A percentile compares a stretch with the other conserved stretches of the same genome.
phyloP scores from a whole-genome alignment of 2,329 filamentous ascomycete species.

The Dactylonectria macrodidyma region DNA sequence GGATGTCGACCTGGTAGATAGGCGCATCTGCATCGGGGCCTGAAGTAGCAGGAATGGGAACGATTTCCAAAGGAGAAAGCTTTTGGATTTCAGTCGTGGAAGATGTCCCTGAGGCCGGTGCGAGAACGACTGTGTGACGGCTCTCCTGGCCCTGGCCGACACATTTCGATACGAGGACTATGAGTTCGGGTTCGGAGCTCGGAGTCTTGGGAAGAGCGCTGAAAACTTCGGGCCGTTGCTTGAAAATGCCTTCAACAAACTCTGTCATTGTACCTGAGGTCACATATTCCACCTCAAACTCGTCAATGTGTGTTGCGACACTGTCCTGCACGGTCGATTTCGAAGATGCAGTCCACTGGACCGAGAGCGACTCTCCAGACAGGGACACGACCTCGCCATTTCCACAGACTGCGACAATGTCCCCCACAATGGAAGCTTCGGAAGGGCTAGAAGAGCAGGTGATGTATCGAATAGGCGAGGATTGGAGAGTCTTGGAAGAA shows the following conservation, averaged over 20 bases:
- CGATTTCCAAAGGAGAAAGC: slow-evolving; percentile 58
- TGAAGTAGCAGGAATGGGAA: slow-evolving; percentile 52
- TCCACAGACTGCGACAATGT: slow-evolving; percentile 70
- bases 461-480: slow-evolving; percentile 54
- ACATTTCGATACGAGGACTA: slow-evolving; percentile 66
- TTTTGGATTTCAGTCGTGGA: slow-evolving; percentile 51
- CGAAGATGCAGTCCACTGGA: slow-evolving; percentile 55
- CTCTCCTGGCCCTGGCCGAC: slow-evolving; percentile 48
- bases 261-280: slow-evolving; percentile 63
- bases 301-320: slow-evolving; percentile 50
- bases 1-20: slow-evolving; percentile 72
- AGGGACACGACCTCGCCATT: slow-evolving; percentile 75
- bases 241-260: slow-evolving; percentile 69
- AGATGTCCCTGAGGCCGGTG: slow-evolving; percentile 47
- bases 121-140: slow-evolving; percentile 53
- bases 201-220: slow-evolving; percentile 65
- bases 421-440: slow-evolving; percentile 47
- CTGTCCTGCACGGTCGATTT: slow-evolving; percentile 54
- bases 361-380: slow-evolving; percentile 64
- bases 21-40: slow-evolving; percentile 34
- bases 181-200: slow-evolving; percentile 64
- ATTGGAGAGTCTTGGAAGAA: slow-evolving; percentile 58
- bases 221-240: slow-evolving; percentile 67
- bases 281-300: slow-evolving; percentile 65
- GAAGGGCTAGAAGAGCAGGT: slow-evolving; percentile 50